Evolutionary conservation across 768 basidiomycete species (phyloP), one percentile per base, ranked within the genome.

Genomic region (Phlebiopsis gigantea): DNA sequence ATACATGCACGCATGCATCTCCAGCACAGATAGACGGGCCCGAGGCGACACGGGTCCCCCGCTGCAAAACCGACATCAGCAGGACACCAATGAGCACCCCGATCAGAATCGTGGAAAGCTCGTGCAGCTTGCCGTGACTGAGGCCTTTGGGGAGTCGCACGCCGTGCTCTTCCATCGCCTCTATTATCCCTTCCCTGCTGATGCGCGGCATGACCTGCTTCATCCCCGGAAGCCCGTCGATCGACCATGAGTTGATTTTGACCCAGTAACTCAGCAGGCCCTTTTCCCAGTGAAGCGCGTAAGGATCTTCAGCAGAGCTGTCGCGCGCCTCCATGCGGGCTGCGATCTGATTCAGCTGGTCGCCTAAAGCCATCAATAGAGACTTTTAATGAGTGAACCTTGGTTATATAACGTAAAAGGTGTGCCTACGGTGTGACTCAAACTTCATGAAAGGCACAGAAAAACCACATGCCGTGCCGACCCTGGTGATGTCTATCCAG

Each of bases 151-250:
- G 42, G 15, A 19, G 53, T 29, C 42, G 29, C 21, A 58, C 22
- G 12, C 57, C 57, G 9, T 42, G 21, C 28, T 54, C 19, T 31
- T 44, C 29, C 57, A 58, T 58, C 21, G 45, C 21, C 52, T 53
- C 26, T 30, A 24, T 39, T 31, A 58, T 54, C 17, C 21, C 28
- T n/a, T 53, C 51, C n/a, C 12, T 8, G 25, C n/a, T 48, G 2
- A 43, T 21, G 7, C 46, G 28, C 30, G 51, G 41, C 5, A 49
- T 17, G 22, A 25, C 34, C 15, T 45, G 41, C 39, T 48, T 58
- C 29, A 58, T 41, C 5, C 57, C 57, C 9, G 57, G 57, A 8
- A 58, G 39, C n/a, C 57, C 57, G 46, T 58, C 57, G 21, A 58
- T 54, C 21, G 57, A 58, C 57, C 57, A 58, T 21, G 51, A 47